Conservation (phyloP, 495 filamentous ascomycete genomes). For the Xylaria venustula region DNA sequence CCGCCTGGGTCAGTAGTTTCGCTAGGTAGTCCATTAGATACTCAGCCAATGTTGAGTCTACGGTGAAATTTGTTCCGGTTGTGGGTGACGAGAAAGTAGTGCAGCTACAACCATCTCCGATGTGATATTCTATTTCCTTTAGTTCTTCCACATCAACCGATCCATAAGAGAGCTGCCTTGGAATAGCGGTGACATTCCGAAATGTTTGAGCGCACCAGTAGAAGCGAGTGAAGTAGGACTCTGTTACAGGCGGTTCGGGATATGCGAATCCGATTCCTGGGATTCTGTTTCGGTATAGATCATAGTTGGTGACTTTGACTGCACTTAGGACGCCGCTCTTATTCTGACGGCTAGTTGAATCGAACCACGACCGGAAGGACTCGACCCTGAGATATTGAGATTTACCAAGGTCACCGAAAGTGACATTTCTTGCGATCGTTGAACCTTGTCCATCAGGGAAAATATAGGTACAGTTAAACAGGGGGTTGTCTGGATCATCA, state of each 20-base stretch:
- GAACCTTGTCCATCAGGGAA: neutral
- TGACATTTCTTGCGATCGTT: neutral
- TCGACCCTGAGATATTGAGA: neutral
- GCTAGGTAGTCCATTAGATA: neutral
- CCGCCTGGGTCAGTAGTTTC: neutral
- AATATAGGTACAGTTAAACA: neutral
- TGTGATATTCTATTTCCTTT: neutral
- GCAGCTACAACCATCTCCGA: neutral
- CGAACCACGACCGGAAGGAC: constrained; percentile 3
- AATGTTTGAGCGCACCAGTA: constrained; percentile 6
- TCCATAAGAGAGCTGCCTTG: neutral
- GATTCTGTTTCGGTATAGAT: neutral
- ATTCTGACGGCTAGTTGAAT: neutral
- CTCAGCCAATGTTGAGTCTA: neutral
- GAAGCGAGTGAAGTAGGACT: neutral
- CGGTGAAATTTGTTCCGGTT: neutral
- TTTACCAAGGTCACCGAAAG: neutral
- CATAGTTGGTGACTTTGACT: constrained; percentile 5
- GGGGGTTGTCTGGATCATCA: neutral
- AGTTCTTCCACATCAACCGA: neutral
- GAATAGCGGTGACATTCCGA: constrained; percentile 4
- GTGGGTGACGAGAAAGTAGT: neutral
- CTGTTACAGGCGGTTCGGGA: neutral
- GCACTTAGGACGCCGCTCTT: neutral
- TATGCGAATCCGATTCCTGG: neutral